Evolutionary conservation across 106 monocot species (phyloP), one percentile per base, ranked within the genome.

Genomic region (Acorus gramineus): DNA sequence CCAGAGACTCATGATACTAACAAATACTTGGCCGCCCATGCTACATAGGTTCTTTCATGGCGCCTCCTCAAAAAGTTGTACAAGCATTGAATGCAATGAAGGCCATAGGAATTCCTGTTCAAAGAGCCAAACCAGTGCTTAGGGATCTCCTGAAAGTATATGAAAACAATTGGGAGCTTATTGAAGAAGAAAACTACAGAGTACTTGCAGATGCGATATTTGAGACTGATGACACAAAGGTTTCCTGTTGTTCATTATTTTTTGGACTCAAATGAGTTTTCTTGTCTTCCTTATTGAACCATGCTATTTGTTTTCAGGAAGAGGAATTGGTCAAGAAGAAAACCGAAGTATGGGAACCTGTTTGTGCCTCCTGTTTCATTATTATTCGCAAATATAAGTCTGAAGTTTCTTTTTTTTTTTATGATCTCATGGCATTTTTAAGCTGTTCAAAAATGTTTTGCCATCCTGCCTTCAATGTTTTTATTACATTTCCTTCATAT

Each of bases 161-260:
- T 7, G 92, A 78, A 4, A 12, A 75, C 56, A 84, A 78, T 5
- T 87, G 92, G 92, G 78, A 79, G 47, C 59, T 72, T 11, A 87
- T 92, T 11, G 92, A 92, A 69, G 79, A 67, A 7, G 87, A 92
- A 10, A 80, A 80, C 54, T 92, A 87, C 45, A 50, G 71, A 5
- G 68, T 71, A 14, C 76, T 92, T 13, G 87, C 69, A 4, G 85
- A 92, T 66, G 76, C 87, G 3, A 65, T 92, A 6, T 57, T 84
- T 55, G 74, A 79, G 10, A 4, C 5, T 3, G 53, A 78, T 14
- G 82, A 77, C 10, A 49, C 66, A 14, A 52, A 69, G 57, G 72
- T 14, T 14, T 42, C 4, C 7, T 44, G 53, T 12, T 14, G 11
- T 8, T 51, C 3, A 46, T 7, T 46, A 6, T 14, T 63, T 46